Evolutionary conservation across 2,329 filamentous ascomycete species (phyloP).

Genomic region (Clarireedia monteithiana): DNA sequence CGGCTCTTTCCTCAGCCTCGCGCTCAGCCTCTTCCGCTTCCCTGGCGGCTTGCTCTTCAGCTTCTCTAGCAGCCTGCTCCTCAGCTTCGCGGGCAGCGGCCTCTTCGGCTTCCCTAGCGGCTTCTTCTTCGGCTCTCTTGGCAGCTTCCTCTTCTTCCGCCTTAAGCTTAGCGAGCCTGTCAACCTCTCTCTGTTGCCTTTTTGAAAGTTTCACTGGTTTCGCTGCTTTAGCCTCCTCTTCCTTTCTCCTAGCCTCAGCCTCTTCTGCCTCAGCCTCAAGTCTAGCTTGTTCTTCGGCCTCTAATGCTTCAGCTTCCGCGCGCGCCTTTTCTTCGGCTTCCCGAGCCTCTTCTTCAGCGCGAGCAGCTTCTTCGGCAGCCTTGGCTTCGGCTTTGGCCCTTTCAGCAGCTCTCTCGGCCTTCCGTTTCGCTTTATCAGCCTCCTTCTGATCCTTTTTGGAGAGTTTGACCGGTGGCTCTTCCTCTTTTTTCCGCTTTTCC

Average conservation of each 20-base stretch:
- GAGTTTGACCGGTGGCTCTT: slow-evolving; percentile 33
- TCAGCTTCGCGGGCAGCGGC: slow-evolving; percentile 29
- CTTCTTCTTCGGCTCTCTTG: slow-evolving; percentile 34
- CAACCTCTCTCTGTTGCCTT: slow-evolving; percentile 44
- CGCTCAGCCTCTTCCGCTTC: slow-evolving; percentile 36
- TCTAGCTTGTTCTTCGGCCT: slow-evolving; percentile 28
- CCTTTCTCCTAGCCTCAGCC: slow-evolving; percentile 27
- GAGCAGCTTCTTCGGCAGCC: slow-evolving; percentile 40
- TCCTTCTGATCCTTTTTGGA: slow-evolving; percentile 44
- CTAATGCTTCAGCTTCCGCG: slow-evolving; percentile 26
- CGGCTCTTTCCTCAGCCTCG: slow-evolving; percentile 32
- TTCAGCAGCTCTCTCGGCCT: slow-evolving; percentile 44
- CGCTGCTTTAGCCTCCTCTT: slow-evolving; percentile 28
- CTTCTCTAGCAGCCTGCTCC: slow-evolving; percentile 31
- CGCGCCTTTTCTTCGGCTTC: slow-evolving; percentile 23
- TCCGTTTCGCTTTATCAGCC: slow-evolving; percentile 41
- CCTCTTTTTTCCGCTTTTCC: slow-evolving; percentile 32
- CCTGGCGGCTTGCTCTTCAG: slow-evolving; percentile 31
- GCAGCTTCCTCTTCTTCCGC: slow-evolving; percentile 34
- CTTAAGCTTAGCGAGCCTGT: slow-evolving; percentile 35
- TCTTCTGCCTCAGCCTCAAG: slow-evolving; percentile 33
- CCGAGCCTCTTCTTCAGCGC: slow-evolving; percentile 20
- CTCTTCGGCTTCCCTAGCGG: slow-evolving; percentile 34
- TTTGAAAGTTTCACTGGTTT: slow-evolving; percentile 35
- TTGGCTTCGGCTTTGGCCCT: slow-evolving; percentile 39